A percentile compares a stretch with the other conserved stretches of the same genome.
Evolutionary conservation across 306 rosid genomes (phyloP).

Genomic region (Pyrus betulifolia): DNA sequence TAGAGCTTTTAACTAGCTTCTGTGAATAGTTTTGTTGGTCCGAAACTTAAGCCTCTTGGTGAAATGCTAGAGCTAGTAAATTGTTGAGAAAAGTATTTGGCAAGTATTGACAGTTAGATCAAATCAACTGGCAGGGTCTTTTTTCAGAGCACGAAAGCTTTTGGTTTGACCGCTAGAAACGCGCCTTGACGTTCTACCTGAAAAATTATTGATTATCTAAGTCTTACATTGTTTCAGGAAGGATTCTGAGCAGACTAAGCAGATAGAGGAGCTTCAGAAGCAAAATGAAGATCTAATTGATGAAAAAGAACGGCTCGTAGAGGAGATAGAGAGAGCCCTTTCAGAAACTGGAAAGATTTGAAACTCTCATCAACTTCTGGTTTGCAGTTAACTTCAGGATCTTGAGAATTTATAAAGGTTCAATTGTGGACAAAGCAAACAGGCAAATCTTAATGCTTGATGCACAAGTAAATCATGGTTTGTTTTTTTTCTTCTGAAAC

Average conservation of each 20-base stretch:
- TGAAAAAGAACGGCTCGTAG: slow-evolving; percentile 74
- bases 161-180: not conserved
- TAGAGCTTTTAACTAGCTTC: too few relatives aligned
- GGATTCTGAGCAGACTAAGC: slow-evolving; percentile 97
- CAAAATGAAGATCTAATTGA: slow-evolving; percentile 75
- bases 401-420: not conserved
- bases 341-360: slow-evolving; percentile 51
- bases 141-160: not conserved
- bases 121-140: too few relatives aligned
- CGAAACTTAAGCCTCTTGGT: too few relatives aligned
- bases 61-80: too few relatives aligned
- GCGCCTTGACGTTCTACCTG: not conserved
- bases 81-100: too few relatives aligned
- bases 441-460: not conserved
- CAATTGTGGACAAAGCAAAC: not conserved
- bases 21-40: too few relatives aligned
- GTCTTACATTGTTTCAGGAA: slow-evolving; percentile 46
- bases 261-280: slow-evolving; percentile 89
- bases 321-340: slow-evolving; percentile 74
- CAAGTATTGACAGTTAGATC: too few relatives aligned
- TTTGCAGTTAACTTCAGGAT: not conserved
- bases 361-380: not conserved
- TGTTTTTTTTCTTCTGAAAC: not conserved
- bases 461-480: not conserved
- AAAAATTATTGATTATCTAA: not conserved